A percentile compares a stretch with the other conserved stretches of the same genome.
Conservation (phyloP, 371 early-diverging fungal genomes). For the Mucor indicus region DNA sequence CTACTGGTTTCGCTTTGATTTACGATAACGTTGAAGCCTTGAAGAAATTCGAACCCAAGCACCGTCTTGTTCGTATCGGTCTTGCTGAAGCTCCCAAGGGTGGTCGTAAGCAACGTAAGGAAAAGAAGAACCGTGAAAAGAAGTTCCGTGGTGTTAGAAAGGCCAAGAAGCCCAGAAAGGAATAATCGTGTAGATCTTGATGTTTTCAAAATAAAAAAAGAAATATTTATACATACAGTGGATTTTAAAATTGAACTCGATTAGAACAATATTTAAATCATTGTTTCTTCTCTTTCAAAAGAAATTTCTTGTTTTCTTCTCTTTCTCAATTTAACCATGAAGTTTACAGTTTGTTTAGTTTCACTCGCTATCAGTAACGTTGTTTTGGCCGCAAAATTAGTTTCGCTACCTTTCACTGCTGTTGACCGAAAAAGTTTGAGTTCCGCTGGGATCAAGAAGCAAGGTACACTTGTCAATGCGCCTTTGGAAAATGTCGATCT, state of each 20-base stretch:
- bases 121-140: slow-evolving; percentile 98
- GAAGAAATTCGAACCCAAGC: slow-evolving; percentile 99
- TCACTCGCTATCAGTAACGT: slow-evolving; percentile 2
- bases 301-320: not conserved
- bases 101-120: slow-evolving; percentile 98
- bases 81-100: slow-evolving; percentile 73
- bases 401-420: slow-evolving; percentile 20
- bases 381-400: slow-evolving; percentile 4
- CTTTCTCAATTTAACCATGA: not conserved
- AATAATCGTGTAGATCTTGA: slow-evolving; percentile 5
- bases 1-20: slow-evolving; percentile 96
- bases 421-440: slow-evolving; percentile 8
- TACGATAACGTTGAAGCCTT: slow-evolving; percentile 94
- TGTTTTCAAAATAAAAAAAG: no score
- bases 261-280: not conserved
- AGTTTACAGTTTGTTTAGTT: not conserved
- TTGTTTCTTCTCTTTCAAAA: no score
- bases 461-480: slow-evolving; percentile 6
- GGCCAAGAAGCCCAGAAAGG: slow-evolving; percentile 63
- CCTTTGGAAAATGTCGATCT: slow-evolving; percentile 27
- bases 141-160: slow-evolving; percentile 98
- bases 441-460: not conserved
- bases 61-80: slow-evolving; percentile 88
- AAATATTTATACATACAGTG: not conserved
- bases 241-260: slow-evolving; percentile 5